A percentile compares a stretch with the other conserved stretches of the same genome.
Evolutionary conservation across 805 yeast genomes (phyloP).

Genomic region (Wickerhamomyces kurtzmanii): DNA sequence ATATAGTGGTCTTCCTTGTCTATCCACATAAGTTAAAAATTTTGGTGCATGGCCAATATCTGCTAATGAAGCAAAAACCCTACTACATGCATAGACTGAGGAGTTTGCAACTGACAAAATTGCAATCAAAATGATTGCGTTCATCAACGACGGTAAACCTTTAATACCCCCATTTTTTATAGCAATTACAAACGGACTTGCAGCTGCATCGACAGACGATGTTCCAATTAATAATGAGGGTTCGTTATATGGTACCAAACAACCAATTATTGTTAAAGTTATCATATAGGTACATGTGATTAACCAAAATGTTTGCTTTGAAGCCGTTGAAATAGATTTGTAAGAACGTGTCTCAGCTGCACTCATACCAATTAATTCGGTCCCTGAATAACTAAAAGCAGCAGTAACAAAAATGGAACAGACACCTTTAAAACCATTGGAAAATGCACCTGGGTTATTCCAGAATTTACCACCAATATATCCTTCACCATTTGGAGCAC

Average conservation of each 20-base stretch:
- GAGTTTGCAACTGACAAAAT: conserved; percentile 69
- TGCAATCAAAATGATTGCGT: conserved; percentile 59
- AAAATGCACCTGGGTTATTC: conserved; percentile 56
- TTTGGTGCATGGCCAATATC: conserved; percentile 57
- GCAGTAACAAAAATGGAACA: conserved; percentile 57
- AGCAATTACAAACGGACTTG: conserved; percentile 72
- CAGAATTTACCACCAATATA: conserved; percentile 50
- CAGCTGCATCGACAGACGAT: conserved; percentile 45
- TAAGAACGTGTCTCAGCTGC: conserved; percentile 68
- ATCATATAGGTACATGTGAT: conserved; percentile 53
- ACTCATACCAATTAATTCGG: conserved; percentile 57
- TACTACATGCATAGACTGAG: conserved; percentile 59
- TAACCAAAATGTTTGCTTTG: conserved; percentile 67
- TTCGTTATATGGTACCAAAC: conserved; percentile 49
- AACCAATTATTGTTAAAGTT: conserved; percentile 42
- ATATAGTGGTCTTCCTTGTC: conserved; percentile 67
- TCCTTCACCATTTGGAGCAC: conserved; percentile 43
- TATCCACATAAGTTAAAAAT: conserved; percentile 58
- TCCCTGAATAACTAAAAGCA: conserved; percentile 59
- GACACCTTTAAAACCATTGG: conserved; percentile 55
- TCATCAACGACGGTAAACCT: conserved; percentile 62
- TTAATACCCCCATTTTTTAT: conserved; percentile 55
- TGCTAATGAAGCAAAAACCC: conserved; percentile 60
- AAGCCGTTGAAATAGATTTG: conserved; percentile 54
- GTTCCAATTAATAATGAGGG: conserved; percentile 35